These are phyloP conservation scores for Globisporangium lucens DNA, from an alignment of 352 stramenopile species.

Conservation along the genomic window DNA sequence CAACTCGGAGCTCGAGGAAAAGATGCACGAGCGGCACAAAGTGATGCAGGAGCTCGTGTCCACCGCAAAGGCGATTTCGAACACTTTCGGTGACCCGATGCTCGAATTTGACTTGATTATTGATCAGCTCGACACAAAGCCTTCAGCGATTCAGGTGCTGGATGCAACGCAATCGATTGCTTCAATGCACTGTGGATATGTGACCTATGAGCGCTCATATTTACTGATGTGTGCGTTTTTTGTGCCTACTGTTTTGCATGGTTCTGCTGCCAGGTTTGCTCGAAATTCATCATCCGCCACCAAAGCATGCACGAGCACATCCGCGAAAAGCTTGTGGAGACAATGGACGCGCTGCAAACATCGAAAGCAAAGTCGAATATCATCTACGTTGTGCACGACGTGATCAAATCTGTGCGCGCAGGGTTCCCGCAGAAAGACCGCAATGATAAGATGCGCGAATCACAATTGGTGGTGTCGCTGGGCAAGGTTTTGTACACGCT, in stretches of 20 bases:
- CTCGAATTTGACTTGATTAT: constrained; percentile 84
- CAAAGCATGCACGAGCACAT: constrained; percentile 69
- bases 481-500: constrained; percentile 63
- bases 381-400: constrained; percentile 82
- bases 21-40: constrained; percentile 68
- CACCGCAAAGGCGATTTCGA: constrained; percentile 71
- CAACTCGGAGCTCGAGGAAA: constrained; percentile 82
- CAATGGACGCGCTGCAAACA: constrained; percentile 60
- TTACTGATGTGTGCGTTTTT: constrained; percentile 7
- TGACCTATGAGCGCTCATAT: neutral
- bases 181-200: neutral
- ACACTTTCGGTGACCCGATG: constrained; percentile 80
- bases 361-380: constrained; percentile 73
- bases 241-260: neutral
- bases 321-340: constrained; percentile 58
- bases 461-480: constrained; percentile 57
- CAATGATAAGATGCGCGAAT: constrained; percentile 75
- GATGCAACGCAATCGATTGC: neutral
- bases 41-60: constrained; percentile 79
- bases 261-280: constrained; percentile 52
- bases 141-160: constrained; percentile 75
- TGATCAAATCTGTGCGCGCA: constrained; percentile 72
- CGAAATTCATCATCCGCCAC: constrained; percentile 82
- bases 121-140: constrained; percentile 82
- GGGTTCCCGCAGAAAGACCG: constrained; percentile 67